A percentile compares a stretch with the other conserved stretches of the same genome.
Conservation (phyloP, 805 yeast species). For the Monosporozyma servazzii region DNA sequence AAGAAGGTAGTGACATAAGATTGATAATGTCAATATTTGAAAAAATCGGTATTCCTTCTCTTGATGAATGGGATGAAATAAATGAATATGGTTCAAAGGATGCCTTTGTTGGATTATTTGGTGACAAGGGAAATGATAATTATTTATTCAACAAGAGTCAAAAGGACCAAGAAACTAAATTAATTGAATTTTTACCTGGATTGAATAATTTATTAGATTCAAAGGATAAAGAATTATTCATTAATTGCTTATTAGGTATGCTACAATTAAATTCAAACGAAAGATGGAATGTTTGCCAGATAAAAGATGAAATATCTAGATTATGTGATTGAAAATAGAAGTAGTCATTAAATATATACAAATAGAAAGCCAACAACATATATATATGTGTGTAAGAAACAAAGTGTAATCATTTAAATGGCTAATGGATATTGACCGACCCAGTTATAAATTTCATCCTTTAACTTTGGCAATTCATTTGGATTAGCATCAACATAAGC, state of each 20-base stretch:
- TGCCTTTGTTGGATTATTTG: conserved; percentile 29
- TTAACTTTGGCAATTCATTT: conserved; percentile 56
- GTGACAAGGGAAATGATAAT: conserved; percentile 20
- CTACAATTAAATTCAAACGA: conserved; percentile 37
- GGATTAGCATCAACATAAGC: conserved; percentile 64
- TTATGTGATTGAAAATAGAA: not conserved
- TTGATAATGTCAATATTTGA: conserved; percentile 48
- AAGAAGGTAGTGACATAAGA: conserved; percentile 46
- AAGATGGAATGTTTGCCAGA: conserved; percentile 20
- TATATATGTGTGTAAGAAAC: not conserved
- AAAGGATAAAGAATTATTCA: conserved; percentile 6
- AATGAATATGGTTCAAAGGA: conserved; percentile 22
- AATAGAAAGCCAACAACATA: not conserved
- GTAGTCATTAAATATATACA: not conserved
- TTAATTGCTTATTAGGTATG: conserved; percentile 36
- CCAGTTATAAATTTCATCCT: conserved; percentile 80
- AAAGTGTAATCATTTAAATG: conserved; percentile 39
- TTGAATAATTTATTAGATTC: conserved; percentile 10
- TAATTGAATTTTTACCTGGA: conserved; percentile 17
- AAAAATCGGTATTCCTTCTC: conserved; percentile 54
- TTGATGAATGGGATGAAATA: conserved; percentile 35
- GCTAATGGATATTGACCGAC: conserved; percentile 78
- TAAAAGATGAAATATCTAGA: not conserved
- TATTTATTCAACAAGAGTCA: conserved; percentile 12
- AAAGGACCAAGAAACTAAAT: conserved; percentile 7